Percentiles rank a stretch among this genome's conserved stretches.
Conservation (phyloP, 1,284 basidiomycete species). For the Leccinum griseonigrum region DNA sequence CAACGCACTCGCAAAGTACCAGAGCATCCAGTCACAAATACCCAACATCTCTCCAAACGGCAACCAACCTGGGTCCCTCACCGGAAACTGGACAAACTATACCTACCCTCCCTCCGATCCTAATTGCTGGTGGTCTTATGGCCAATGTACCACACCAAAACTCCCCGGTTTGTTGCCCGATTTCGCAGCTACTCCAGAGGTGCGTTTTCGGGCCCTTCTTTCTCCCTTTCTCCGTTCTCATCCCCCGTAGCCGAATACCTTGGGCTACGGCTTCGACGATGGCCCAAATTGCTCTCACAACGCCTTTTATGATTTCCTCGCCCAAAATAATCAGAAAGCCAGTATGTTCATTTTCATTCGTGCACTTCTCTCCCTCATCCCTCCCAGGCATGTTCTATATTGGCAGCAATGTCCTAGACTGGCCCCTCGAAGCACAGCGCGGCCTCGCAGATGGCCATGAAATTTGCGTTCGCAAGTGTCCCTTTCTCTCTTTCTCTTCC, state of each 20-base stretch:
- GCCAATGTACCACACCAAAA: slow-evolving; percentile 58
- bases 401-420: slow-evolving; percentile 74
- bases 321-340: slow-evolving; percentile 64
- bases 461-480: slow-evolving; percentile 51
- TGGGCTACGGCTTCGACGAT: slow-evolving; percentile 65
- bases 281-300: slow-evolving; percentile 74
- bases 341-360: slow-evolving; percentile 38
- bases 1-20: slow-evolving; percentile 42
- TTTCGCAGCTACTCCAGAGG: slow-evolving; percentile 61
- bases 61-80: slow-evolving; percentile 22
- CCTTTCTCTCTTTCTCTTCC: neutral
- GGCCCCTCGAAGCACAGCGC: slow-evolving; percentile 68
- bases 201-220: slow-evolving; percentile 15
- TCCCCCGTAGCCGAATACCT: slow-evolving; percentile 50
- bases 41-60: slow-evolving; percentile 40
- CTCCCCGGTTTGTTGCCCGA: slow-evolving; percentile 44
- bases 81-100: slow-evolving; percentile 36
- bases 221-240: neutral
- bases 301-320: slow-evolving; percentile 61
- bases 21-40: slow-evolving; percentile 30
- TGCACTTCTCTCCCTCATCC: neutral
- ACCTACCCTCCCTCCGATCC: slow-evolving; percentile 38
- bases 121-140: slow-evolving; percentile 60
- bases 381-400: slow-evolving; percentile 68
- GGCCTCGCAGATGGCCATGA: slow-evolving; percentile 65